Evolutionary conservation across 768 basidiomycete genomes (phyloP), one percentile per base, ranked within the genome.

Genomic region (Tylopilus plumbeoviolaceoides): DNA sequence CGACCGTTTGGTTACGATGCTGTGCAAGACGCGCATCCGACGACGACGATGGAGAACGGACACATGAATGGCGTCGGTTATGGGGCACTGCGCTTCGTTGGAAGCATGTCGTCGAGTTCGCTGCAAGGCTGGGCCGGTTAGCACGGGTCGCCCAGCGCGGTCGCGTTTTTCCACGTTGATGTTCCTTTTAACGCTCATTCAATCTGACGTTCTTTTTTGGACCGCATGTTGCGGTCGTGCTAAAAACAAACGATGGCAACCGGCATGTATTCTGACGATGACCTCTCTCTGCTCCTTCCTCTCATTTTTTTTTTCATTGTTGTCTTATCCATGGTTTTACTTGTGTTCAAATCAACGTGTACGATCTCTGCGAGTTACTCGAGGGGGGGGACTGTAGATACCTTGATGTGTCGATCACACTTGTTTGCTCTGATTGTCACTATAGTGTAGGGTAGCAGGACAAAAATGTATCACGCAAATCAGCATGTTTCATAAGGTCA

Each of bases 121-220:
- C 28, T 66, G 55, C 65, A 63, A 51, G 65, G 65, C 5, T 66
- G 65, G 65, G 65, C 65, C 48, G 65, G 65, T 47, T 57, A 57
- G 44, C 30, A 7, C 47, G 50, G 28, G 45, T 35, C 31, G 45
- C 35, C 20, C 5, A 17, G 12, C 15, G 7, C 15, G 30, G 44
- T 17, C 35, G 47, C 21, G 4, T 41, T 49, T 49, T 8, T 31
- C 23, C 23, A 23, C 5, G 23, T 23, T 23, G 23, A 23, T 23
- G 23, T 42, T 8, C 17, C 23, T 12, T 21, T 23, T 12, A 10
- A 10, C 10, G 23, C 33, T 18, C 12, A 11, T 6, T 46, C 20
- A 9, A 7, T 33, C 11, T 4, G 33, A 18, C 31, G 45, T 7
- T 46, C 38, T 12, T 38, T 18, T 17, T 7, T 4, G 25, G 15